These are phyloP conservation scores for Musa troglodytarum DNA, from an alignment of 176 grass and related monocot species.

Conservation along the genomic window DNA sequence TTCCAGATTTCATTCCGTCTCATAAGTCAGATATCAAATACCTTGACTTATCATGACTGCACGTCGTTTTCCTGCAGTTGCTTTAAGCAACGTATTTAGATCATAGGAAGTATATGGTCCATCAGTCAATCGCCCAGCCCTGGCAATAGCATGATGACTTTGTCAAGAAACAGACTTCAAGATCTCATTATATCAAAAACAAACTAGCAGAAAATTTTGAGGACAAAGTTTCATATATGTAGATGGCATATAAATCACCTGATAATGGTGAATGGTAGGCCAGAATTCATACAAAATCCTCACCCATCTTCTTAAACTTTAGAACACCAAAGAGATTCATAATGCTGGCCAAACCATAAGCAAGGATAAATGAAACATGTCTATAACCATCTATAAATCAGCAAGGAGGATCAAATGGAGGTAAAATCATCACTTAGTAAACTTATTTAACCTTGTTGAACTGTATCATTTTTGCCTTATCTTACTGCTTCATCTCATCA, in stretches of 20 bases:
- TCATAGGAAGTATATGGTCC: constrained; percentile 98
- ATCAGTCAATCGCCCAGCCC: constrained; percentile 87
- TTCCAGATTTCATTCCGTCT: not conserved
- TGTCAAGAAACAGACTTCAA: not conserved
- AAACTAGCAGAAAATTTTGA: not conserved
- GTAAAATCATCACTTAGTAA: too few species aligned
- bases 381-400: not conserved
- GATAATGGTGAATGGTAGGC: constrained; percentile 88
- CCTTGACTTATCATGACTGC: constrained; percentile 83
- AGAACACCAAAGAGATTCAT: constrained; percentile 98
- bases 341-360: constrained; percentile 39
- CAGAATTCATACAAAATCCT: constrained; percentile 67
- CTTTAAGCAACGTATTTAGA: constrained; percentile 92
- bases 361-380: not conserved
- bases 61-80: constrained; percentile 77
- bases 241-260: constrained; percentile 29
- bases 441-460: too few species aligned
- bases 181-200: not conserved
- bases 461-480: too few species aligned
- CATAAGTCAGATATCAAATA: constrained; percentile 20
- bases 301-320: constrained; percentile 94
- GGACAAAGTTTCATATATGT: not conserved
- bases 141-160: constrained; percentile 14
- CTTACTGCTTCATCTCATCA: too few species aligned
- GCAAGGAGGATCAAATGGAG: not conserved